Conservation (phyloP, 75 land plant species). For the Isoetes taiwanensis region DNA sequence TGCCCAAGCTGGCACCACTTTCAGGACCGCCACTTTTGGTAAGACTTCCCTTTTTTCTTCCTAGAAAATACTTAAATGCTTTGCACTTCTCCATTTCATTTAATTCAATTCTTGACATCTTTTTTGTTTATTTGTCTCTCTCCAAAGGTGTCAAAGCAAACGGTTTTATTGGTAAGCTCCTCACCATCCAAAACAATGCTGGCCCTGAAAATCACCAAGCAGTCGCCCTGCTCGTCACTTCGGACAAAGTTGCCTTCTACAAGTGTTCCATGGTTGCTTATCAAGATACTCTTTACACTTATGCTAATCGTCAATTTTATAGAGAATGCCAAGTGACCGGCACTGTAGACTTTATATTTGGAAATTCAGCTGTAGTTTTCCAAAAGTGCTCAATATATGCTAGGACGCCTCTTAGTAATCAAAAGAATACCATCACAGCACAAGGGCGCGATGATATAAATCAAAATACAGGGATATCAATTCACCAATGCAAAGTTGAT, state of each 20-base stretch:
- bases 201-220: constrained; percentile 48
- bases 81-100: too few relatives aligned
- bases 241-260: constrained; percentile 45
- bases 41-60: constrained; percentile 3
- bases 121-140: neutral
- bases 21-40: constrained; percentile 54
- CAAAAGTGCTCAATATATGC: constrained; percentile 54
- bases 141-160: constrained; percentile 37
- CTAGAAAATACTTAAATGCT: too few relatives aligned
- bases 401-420: constrained; percentile 28
- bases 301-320: constrained; percentile 39
- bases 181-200: constrained; percentile 55
- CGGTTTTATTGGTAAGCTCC: constrained; percentile 55
- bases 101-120: too few relatives aligned
- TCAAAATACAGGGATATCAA: too few relatives aligned
- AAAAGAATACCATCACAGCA: constrained; percentile 36
- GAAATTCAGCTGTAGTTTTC: constrained; percentile 56
- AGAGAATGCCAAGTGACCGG: constrained; percentile 33
- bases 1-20: constrained; percentile 48
- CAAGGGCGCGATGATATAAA: constrained; percentile 41
- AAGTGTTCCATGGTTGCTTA: constrained; percentile 41
- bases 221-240: constrained; percentile 49
- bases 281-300: constrained; percentile 55
- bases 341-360: constrained; percentile 61
- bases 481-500: too few relatives aligned